Evolutionary conservation across 2,329 filamentous ascomycete species (phyloP), one percentile per base, ranked within the genome.

Genomic region (Sordariomycetes sp.): DNA sequence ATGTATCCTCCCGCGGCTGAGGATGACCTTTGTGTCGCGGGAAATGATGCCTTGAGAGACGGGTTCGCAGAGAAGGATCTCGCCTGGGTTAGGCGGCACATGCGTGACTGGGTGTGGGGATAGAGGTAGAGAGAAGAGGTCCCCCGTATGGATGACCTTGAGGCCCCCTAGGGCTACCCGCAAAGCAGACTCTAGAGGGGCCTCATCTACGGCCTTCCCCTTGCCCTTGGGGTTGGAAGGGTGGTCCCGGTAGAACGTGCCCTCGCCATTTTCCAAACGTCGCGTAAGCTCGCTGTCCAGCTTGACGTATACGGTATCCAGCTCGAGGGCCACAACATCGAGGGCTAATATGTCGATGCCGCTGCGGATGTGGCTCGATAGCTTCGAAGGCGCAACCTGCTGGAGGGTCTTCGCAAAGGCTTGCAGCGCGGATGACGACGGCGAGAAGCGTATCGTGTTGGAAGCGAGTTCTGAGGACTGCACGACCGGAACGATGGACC

Each of bases 31-130:
- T 18, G 92, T 99, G 14, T 76, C 80, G 0, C 89, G 79, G 10
- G 86, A 80, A 53, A 99, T 70, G 5, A 94, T 71, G 10, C 94
- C 94, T 71, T 99, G 94, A 6, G 89, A 85, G 18, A 97, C 91
- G 10, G 94, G 94, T 69, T 99, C 94, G 69, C 92, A 97, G n/a
- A 95, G 83, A 54, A 89, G 85, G 61, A 97, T 89, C 72, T 88
- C 91, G 50, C 90, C 94, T 0, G 92, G 90, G 50, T 90, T 89
- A 16, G 90, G 83, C 25, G 89, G 85, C 20, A 89, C 83, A 71
- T 96, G 90, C 10, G 91, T 96, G 62, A 96, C 87, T 14, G 91
- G 88, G 71, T 97, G 91, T 2, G 90, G 83, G 10, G 88, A 83
- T 32, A 97, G 77, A 14, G 90, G 89, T 48, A 99, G 75, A 11